These are phyloP conservation scores for Friedmanniomyces endolithicus DNA, from an alignment of 495 filamentous ascomycete genomes.

Conservation along the genomic window DNA sequence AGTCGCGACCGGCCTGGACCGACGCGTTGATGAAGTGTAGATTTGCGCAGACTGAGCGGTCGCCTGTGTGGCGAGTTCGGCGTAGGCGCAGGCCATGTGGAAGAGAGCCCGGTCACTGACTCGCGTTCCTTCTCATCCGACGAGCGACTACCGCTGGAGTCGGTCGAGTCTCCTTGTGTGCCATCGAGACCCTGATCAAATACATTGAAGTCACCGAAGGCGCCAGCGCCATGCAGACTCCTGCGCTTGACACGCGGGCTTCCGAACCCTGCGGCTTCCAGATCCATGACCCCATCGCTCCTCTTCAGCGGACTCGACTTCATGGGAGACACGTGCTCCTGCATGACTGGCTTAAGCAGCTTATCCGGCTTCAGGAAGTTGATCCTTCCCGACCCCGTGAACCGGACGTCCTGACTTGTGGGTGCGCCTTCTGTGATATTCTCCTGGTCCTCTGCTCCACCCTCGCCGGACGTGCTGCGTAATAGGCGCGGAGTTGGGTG, in stretches of 20 bases:
- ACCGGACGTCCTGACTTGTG: background rate
- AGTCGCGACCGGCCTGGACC: conserved; percentile 31
- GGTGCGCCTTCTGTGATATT: conserved; percentile 6
- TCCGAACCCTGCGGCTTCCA: conserved; percentile 62
- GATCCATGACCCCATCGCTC: conserved; percentile 77
- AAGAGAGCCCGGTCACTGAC: conserved; percentile 23
- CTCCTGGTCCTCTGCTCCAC: conserved; percentile 41
- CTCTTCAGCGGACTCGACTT: conserved; percentile 83
- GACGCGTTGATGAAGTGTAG: conserved; percentile 68
- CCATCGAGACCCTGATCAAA: conserved; percentile 44
- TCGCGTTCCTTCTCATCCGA: conserved; percentile 23
- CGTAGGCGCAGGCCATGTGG: conserved; percentile 26
- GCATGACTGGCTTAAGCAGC: conserved; percentile 18
- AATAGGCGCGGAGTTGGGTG: conserved; percentile 45
- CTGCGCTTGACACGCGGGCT: conserved; percentile 80
- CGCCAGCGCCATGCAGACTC: conserved; percentile 58
- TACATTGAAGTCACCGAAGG: conserved; percentile 54
- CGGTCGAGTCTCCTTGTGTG: conserved; percentile 10
- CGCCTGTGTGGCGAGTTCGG: conserved; percentile 37
- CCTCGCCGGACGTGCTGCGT: conserved; percentile 36
- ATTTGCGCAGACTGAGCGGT: conserved; percentile 59
- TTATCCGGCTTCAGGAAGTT: conserved; percentile 26
- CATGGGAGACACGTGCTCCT: conserved; percentile 33
- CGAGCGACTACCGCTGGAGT: conserved; percentile 2
- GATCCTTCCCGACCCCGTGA: conserved; percentile 29